Conservation (phyloP, 2,329 filamentous ascomycete genomes). For the Phialophora verrucosa region DNA sequence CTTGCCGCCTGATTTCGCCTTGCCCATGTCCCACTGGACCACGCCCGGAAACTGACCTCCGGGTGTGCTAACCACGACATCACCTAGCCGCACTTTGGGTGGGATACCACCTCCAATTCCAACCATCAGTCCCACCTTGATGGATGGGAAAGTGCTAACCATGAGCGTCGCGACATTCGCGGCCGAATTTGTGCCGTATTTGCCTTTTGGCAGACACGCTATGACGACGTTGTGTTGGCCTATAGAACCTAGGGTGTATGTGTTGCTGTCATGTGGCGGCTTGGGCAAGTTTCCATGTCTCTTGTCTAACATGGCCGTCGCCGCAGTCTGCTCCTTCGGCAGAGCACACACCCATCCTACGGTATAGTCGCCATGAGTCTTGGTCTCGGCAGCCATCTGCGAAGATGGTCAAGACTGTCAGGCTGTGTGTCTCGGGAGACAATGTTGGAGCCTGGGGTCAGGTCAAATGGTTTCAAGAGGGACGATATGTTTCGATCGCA, state of each 20-base stretch:
- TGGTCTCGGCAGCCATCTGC: background rate
- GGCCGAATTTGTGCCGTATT: background rate
- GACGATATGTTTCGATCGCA: background rate
- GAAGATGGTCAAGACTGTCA: background rate
- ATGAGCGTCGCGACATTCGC: conserved; percentile 1
- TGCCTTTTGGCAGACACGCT: conserved; percentile 10
- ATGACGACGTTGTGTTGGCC: conserved; percentile 32
- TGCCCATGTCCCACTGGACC: background rate
- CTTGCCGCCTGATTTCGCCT: background rate
- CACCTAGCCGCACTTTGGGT: conserved; percentile 28
- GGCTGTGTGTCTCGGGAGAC: background rate
- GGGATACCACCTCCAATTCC: conserved; percentile 34
- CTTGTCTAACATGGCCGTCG: conserved; percentile 49
- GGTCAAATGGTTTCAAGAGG: background rate
- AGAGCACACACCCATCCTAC: conserved; percentile 54
- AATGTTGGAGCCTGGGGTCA: background rate
- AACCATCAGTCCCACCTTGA: conserved; percentile 30
- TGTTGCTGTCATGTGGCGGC: conserved; percentile 3
- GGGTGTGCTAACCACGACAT: conserved; percentile 30
- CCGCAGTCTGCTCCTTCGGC: conserved; percentile 46
- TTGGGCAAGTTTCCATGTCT: conserved; percentile 41
- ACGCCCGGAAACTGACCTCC: background rate
- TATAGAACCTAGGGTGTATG: conserved; percentile 23
- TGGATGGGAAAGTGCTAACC: conserved; percentile 20
- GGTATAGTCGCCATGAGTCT: conserved; percentile 42